Evolutionary conservation across 306 rosid genomes (phyloP).

Genomic region (Sophora flavescens): DNA sequence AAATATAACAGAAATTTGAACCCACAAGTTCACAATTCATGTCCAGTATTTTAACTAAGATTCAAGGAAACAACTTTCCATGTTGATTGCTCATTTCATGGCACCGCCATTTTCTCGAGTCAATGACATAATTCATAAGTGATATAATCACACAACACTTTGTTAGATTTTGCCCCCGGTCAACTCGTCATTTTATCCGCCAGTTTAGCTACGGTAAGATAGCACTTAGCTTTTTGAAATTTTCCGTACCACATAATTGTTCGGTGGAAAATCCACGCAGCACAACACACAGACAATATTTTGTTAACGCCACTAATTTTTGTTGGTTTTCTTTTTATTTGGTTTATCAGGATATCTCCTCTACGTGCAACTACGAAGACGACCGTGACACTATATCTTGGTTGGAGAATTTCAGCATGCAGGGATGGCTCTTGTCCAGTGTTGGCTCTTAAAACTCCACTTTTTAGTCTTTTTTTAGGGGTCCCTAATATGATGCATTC

Average conservation of each 20-base stretch:
- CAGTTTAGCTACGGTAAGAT: neutral
- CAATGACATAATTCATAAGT: constrained; percentile 12
- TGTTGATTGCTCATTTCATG: neutral
- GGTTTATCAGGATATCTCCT: no score
- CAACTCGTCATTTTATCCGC: neutral
- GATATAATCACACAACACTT: constrained; percentile 39
- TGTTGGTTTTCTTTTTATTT: no score
- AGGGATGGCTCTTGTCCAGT: no score
- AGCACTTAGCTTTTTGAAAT: neutral
- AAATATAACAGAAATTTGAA: no score
- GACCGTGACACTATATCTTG: no score
- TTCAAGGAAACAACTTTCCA: neutral
- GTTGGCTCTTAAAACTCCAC: no score
- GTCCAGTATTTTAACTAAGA: no score
- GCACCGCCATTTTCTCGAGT: neutral
- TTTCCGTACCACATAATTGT: constrained; percentile 35
- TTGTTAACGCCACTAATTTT: constrained; percentile 39
- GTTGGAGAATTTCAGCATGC: no score
- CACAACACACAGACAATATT: constrained; percentile 35
- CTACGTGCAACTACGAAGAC: no score
- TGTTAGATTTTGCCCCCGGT: constrained; percentile 40
- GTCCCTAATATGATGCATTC: no score
- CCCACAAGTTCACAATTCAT: no score
- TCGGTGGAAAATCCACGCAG: constrained; percentile 46
- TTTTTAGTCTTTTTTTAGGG: no score